phyloP scores from a whole-genome alignment of 768 basidiomycete species.

The Tricholoma furcatifolium region DNA sequence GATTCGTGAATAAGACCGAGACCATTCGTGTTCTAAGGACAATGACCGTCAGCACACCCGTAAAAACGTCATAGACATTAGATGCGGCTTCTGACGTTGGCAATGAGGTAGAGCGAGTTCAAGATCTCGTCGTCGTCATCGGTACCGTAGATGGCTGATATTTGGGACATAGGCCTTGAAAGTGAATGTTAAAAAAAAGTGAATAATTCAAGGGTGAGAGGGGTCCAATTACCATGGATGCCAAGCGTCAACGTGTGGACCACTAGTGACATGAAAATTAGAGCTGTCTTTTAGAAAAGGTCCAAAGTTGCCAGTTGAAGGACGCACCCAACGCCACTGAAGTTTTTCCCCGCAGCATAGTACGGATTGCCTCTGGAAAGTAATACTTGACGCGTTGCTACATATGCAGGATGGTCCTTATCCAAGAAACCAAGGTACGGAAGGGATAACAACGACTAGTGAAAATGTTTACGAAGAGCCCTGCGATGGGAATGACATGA shows the following conservation, averaged over 20 bases:
- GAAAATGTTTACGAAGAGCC: not conserved
- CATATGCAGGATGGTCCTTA: constrained; percentile 54
- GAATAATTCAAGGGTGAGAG: not conserved
- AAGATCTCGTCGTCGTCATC: constrained; percentile 71
- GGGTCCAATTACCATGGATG: constrained; percentile 57
- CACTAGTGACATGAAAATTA: constrained; percentile 36
- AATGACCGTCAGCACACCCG: constrained; percentile 3
- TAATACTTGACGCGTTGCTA: constrained; percentile 61
- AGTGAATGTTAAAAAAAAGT: not conserved
- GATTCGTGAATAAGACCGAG: constrained; percentile 82
- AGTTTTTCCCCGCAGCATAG: constrained; percentile 58
- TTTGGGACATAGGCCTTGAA: constrained; percentile 75
- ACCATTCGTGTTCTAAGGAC: constrained; percentile 61
- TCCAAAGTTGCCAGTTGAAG: not conserved
- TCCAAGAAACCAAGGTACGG: constrained; percentile 79
- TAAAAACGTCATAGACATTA: not conserved
- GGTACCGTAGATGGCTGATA: constrained; percentile 71
- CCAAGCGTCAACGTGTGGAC: constrained; percentile 72
- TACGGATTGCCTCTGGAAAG: constrained; percentile 71
- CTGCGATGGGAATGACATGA: not conserved
- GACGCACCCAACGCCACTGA: constrained; percentile 68
- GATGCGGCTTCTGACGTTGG: constrained; percentile 51
- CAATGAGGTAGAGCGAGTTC: constrained; percentile 58
- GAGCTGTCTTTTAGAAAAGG: not conserved
- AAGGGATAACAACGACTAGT: constrained; percentile 70